Evolutionary conservation across 768 basidiomycete genomes (phyloP).

Genomic region (Lentinula aciculospora): DNA sequence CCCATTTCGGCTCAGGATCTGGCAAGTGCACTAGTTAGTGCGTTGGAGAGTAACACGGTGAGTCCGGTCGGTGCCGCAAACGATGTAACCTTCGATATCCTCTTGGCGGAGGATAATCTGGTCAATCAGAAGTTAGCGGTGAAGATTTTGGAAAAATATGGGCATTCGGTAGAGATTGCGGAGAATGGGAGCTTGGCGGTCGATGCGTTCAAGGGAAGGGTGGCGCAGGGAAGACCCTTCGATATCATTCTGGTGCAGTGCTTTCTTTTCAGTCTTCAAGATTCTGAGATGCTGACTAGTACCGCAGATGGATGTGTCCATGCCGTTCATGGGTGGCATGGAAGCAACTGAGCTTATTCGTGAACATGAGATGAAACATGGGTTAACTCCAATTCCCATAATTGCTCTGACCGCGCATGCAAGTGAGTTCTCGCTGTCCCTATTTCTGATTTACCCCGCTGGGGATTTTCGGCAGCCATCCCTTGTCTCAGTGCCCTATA

Average conservation of each 20-base stretch:
- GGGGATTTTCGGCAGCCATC: too few species aligned
- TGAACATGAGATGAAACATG: conserved; percentile 70
- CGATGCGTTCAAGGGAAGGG: conserved; percentile 82
- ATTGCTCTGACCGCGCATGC: conserved; percentile 97
- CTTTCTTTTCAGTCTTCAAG: not conserved
- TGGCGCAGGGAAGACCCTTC: conserved; percentile 67
- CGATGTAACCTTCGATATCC: conserved; percentile 85
- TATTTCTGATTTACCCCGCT: not conserved
- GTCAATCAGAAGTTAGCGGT: conserved; percentile 96
- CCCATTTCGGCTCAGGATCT: conserved; percentile 87
- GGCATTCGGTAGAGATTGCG: conserved; percentile 93
- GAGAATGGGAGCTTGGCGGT: conserved; percentile 95
- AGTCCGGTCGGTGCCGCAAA: conserved; percentile 82
- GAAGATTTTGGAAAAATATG: conserved; percentile 94
- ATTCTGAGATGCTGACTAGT: not conserved
- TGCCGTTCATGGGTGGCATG: conserved; percentile 99
- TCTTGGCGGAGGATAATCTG: conserved; percentile 94
- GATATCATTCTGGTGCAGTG: conserved; percentile 84
- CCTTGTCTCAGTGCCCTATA: too few species aligned
- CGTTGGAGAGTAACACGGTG: conserved; percentile 91
- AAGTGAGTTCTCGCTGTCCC: conserved; percentile 47
- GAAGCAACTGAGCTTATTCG: conserved; percentile 94
- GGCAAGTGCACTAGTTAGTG: conserved; percentile 86
- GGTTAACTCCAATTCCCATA: conserved; percentile 76
- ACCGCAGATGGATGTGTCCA: conserved; percentile 91